Evolutionary conservation across 1,284 basidiomycete genomes (phyloP).

Genomic region (Coniophora puteana): DNA sequence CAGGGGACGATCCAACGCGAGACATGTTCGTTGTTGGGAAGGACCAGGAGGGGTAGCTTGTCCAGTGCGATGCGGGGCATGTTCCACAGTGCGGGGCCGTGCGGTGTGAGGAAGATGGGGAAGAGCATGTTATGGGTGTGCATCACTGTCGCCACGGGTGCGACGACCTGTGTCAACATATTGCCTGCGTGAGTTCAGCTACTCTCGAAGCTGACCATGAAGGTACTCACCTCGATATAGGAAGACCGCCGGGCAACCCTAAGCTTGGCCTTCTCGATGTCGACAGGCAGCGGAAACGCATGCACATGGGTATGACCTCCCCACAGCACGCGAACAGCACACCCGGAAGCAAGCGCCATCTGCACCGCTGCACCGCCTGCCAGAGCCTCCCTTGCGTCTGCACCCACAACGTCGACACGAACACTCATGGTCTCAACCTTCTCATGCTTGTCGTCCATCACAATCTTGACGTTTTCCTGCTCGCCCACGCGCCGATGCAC

Average conservation of each 20-base stretch:
- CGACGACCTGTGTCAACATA: neutral
- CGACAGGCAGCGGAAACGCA: neutral
- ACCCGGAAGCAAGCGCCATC: too few species aligned
- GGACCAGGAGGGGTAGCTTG: constrained; percentile 29
- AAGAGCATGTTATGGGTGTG: too few species aligned
- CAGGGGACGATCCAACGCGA: constrained; percentile 29
- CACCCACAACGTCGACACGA: neutral
- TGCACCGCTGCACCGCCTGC: neutral
- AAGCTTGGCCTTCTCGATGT: neutral
- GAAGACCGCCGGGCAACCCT: neutral
- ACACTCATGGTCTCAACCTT: neutral
- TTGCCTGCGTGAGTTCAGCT: neutral
- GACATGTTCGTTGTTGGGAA: constrained; percentile 5
- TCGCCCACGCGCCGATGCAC: neutral
- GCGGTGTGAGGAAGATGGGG: too few species aligned
- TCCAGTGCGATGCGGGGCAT: constrained; percentile 39
- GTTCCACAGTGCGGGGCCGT: constrained; percentile 29
- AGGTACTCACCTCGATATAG: neutral
- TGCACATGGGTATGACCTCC: too few species aligned
- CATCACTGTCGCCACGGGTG: too few species aligned
- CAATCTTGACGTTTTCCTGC: neutral
- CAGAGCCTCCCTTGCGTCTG: neutral
- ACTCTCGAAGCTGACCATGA: too few species aligned
- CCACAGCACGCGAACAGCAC: too few species aligned
- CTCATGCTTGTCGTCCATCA: neutral